Conservation (phyloP, 2,329 filamentous ascomycete species). For the Penicillium expansum region DNA sequence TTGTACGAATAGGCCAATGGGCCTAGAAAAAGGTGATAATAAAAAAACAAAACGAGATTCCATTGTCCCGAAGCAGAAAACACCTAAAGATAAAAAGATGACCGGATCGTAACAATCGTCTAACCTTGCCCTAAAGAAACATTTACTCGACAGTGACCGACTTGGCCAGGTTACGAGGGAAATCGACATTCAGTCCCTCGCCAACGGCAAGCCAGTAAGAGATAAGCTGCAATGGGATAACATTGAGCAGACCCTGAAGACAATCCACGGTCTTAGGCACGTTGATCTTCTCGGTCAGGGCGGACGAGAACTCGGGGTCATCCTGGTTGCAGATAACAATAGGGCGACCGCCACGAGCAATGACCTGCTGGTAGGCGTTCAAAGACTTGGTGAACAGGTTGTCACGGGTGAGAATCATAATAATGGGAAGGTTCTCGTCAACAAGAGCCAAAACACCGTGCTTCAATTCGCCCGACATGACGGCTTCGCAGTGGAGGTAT, state of each 20-base stretch:
- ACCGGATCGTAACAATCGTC: slow-evolving; percentile 25
- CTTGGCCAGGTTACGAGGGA: slow-evolving; percentile 98
- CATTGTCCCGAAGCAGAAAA: slow-evolving; percentile 24
- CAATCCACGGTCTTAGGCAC: slow-evolving; percentile 93
- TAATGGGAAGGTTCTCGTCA: slow-evolving; percentile 97
- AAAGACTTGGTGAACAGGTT: slow-evolving; percentile 97
- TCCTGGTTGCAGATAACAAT: slow-evolving; percentile 96
- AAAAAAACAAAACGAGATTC: slow-evolving; percentile 11
- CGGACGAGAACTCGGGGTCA: slow-evolving; percentile 84
- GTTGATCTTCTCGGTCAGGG: slow-evolving; percentile 94
- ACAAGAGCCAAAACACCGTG: slow-evolving; percentile 96
- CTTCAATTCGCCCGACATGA: slow-evolving; percentile 99
- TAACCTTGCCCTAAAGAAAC: slow-evolving; percentile 13
- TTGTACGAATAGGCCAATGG: neutral
- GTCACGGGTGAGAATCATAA: slow-evolving; percentile 98
- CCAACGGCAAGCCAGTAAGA: slow-evolving; percentile 98
- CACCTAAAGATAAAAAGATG: slow-evolving; percentile 25
- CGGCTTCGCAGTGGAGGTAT: slow-evolving; percentile 98
- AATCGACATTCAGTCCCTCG: slow-evolving; percentile 95
- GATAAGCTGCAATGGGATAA: slow-evolving; percentile 95
- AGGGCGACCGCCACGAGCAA: slow-evolving; percentile 90
- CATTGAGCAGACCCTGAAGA: slow-evolving; percentile 94
- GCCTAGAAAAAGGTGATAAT: neutral
- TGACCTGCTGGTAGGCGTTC: slow-evolving; percentile 99
- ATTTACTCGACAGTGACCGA: slow-evolving; percentile 95